These are phyloP conservation scores for Chlamydomonas sp. DNA, from an alignment of 139 green algal genomes.

Conservation along the genomic window DNA sequence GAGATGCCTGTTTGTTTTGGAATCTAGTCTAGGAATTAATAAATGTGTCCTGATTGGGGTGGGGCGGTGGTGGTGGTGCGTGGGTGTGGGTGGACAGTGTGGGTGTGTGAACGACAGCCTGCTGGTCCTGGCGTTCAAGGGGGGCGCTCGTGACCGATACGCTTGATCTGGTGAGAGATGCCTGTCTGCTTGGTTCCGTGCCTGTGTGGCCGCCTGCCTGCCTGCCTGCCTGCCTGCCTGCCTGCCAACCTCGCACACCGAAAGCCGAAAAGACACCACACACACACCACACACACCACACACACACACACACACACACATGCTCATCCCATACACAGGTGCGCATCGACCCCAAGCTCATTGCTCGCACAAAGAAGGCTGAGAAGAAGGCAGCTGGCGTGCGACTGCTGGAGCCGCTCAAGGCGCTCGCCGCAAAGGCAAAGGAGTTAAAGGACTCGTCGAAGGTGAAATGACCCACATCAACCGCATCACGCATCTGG, in stretches of 20 bases:
- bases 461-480: too few relatives aligned
- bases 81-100: too few relatives aligned
- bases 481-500: too few relatives aligned
- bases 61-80: neutral
- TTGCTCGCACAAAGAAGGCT: constrained; percentile 33
- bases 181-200: neutral
- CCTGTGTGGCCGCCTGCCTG: too few relatives aligned
- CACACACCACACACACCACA: neutral
- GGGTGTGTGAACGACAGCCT: too few relatives aligned
- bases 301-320: neutral
- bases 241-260: neutral
- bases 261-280: neutral
- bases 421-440: neutral
- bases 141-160: neutral
- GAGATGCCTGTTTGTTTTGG: neutral
- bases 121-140: neutral
- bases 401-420: constrained; percentile 30
- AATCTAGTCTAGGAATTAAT: too few relatives aligned
- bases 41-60: constrained; percentile 4
- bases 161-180: neutral
- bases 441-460: too few relatives aligned
- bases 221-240: neutral
- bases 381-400: constrained; percentile 26
- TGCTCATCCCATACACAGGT: constrained; percentile 20
- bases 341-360: constrained; percentile 36